Base-by-base conservation (phyloP, 805 yeast species). In the Middelhovenomyces tepae region DNA sequence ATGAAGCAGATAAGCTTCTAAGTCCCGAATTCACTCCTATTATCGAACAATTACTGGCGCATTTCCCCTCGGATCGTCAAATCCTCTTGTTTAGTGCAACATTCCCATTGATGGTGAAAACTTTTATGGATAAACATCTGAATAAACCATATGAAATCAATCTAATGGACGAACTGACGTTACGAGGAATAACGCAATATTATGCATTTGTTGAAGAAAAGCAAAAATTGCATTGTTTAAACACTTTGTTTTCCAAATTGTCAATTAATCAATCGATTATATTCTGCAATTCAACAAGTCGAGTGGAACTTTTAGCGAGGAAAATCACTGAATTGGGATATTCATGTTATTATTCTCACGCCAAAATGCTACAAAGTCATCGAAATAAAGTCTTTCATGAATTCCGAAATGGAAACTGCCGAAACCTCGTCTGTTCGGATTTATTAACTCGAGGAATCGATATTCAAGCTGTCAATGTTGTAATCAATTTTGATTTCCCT, bases 351-450 rank as follows among this genome's bases (percentile, higher is more conserved):
- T 91, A 85, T 58, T 84, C 95, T 15, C 98, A 91, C 57, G 96
- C 98, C 7, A 81, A 77, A 59, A 91, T 91, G 98, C 89, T 94
- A 24, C 97, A 91, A 65, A 79, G 78, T 43, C 94, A 93, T 34
- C 82, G 98, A 71, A 91, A 91, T 65, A 84, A 86, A 56, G 98
- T 91, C 5, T 91, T 91, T 75, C 98, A 91, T 57, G 97, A 91
- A 60, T 91, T 91, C 60, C 82, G 98, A 69, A 94, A 85, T 57
- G 98, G 98, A 31, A 86, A 84, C 58, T 95, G 91, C 54, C 80
- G 98, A 65, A 91, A 91, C 54, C 70, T 91, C 52, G 98, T 91
- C 25, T 91, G 98, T 64, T 83, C 97, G 1, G 98, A 91, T 64
- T 69, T 91, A 42, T 72, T 91, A 44, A 89, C 97, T 19, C 82